Base-by-base conservation (phyloP, 1,284 basidiomycete species). In the Veloboletus limbatus region DNA sequence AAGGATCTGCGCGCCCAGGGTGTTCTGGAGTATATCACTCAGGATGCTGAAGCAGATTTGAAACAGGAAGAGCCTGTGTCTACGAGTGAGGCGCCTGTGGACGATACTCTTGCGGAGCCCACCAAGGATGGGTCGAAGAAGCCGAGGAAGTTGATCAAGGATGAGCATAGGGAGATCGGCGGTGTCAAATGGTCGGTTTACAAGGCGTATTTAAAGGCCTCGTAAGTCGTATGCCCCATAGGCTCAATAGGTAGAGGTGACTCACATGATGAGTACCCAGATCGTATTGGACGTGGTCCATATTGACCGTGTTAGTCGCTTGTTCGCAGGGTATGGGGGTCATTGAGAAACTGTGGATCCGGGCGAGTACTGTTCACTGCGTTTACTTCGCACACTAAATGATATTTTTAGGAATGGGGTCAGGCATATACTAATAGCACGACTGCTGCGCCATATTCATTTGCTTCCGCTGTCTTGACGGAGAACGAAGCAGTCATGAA, bases 111-210 rank as follows among this genome's bases (percentile, higher is more conserved):
- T 56, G 54, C 48, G 43, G 45, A 49, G 1, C 43, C 45, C 18
- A 37, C 33, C 40, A 47, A 39, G 39, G 49, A 45, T n/a, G 40
- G 20, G 6, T 49, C 54, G 1, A 75, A 76, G 63, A 71, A 72
- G 47, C 69, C 76, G 1, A 64, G 74, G 52, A 81, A 79, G 55
- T 55, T 81, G 17, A 60, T 82, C 22, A 74, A 77, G 47, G 78
- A 76, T 22, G 81, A 82, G 56, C 76, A 78, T 44, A 65, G 84
- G 16, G 76, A 79, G 30, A 71, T 70, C 6, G 84, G 85, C 1
- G 73, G 74, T 32, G 85, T 87, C 50, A 82, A 83, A 55, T 80
- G 77, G 76, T 58, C 63, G 7, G 79, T 85, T 32, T 87, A 87
- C 58, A 76, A 77, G 40, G 73, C 78, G 2, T 87, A 87, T 59